phyloP scores from a whole-genome alignment of 169 alveolate species.

The Eimeria acervulina region DNA sequence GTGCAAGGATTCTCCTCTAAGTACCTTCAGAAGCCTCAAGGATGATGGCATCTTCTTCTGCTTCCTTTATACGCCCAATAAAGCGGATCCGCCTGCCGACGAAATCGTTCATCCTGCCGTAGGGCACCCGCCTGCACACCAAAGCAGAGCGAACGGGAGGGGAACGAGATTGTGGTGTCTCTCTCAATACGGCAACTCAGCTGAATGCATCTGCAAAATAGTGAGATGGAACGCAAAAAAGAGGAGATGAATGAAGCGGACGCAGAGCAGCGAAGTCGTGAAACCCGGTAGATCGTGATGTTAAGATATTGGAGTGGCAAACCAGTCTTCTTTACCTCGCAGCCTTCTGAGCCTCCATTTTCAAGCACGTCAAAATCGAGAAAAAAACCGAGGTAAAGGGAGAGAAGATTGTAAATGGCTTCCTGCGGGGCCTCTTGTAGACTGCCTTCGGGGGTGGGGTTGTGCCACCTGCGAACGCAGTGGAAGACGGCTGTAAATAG shows the following conservation, averaged over 20 bases:
- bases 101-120: conserved; percentile 56
- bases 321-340: conserved; percentile 11
- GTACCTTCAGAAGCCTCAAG: conserved; percentile 68
- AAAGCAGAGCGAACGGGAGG: neutral
- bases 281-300: neutral
- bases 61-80: conserved; percentile 59
- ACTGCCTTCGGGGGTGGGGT: neutral
- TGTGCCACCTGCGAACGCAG: neutral
- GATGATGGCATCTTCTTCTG: conserved; percentile 58
- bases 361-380: neutral
- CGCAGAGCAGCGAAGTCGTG: neutral
- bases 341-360: conserved; percentile 60
- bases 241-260: neutral
- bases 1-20: no score
- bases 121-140: conserved; percentile 69
- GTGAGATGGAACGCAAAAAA: neutral
- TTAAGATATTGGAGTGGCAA: neutral
- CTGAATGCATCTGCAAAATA: neutral
- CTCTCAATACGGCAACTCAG: neutral
- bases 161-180: neutral
- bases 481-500: neutral
- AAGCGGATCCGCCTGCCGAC: conserved; percentile 58
- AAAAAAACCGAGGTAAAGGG: neutral
- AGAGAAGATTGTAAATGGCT: neutral
- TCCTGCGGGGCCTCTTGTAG: neutral